These are phyloP conservation scores for Jamesozyma jinghongensis DNA, from an alignment of 805 yeast species.

Conservation along the genomic window DNA sequence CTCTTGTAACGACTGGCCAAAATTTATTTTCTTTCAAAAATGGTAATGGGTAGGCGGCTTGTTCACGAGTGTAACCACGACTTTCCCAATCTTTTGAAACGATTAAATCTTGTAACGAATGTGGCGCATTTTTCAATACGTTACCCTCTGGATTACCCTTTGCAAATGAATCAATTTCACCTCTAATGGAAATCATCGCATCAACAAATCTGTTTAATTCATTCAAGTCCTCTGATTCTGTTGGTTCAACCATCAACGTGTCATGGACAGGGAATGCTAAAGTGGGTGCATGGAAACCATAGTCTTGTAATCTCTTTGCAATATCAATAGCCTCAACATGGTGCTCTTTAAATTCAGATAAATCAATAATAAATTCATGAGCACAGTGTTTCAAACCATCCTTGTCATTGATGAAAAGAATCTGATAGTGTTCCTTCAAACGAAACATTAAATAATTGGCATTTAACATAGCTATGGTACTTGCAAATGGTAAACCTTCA, in stretches of 20 bases:
- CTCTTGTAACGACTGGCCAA: slow-evolving; percentile 92
- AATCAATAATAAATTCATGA: slow-evolving; percentile 90
- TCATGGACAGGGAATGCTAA: slow-evolving; percentile 98
- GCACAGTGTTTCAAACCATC: slow-evolving; percentile 68
- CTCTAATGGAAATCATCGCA: slow-evolving; percentile 72
- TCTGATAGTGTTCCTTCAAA: slow-evolving; percentile 59
- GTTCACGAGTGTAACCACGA: slow-evolving; percentile 85
- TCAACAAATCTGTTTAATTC: slow-evolving; percentile 89
- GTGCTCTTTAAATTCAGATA: slow-evolving; percentile 67
- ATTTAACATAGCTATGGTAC: slow-evolving; percentile 83
- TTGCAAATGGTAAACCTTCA: slow-evolving; percentile 72
- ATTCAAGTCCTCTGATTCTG: slow-evolving; percentile 82
- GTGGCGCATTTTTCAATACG: slow-evolving; percentile 86
- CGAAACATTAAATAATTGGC: slow-evolving; percentile 92
- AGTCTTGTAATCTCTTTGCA: slow-evolving; percentile 95
- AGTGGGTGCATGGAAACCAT: slow-evolving; percentile 98
- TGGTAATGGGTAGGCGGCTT: slow-evolving; percentile 89
- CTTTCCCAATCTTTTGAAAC: slow-evolving; percentile 60
- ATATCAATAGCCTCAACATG: slow-evolving; percentile 94
- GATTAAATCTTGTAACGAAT: slow-evolving; percentile 71
- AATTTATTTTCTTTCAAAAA: slow-evolving; percentile 65
- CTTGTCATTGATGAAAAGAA: slow-evolving; percentile 51
- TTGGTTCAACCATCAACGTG: slow-evolving; percentile 96
- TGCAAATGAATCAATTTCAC: slow-evolving; percentile 69
- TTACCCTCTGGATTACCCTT: slow-evolving; percentile 56